These are phyloP conservation scores for Alloascoidea hylecoeti DNA, from an alignment of 805 yeast species.

Conservation along the genomic window DNA sequence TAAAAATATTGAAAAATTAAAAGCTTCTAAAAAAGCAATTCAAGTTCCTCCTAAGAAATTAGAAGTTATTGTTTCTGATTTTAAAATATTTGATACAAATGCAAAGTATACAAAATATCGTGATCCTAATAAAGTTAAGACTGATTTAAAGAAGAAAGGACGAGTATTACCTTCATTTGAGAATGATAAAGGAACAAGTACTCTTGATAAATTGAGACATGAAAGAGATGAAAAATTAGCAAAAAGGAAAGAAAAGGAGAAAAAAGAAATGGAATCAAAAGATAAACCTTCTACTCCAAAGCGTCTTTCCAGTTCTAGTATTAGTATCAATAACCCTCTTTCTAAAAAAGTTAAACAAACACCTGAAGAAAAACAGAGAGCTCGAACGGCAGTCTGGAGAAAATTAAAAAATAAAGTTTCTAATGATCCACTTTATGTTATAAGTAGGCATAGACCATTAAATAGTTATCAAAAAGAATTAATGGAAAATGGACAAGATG, in stretches of 20 bases:
- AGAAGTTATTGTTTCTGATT: neutral
- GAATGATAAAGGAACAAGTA: neutral
- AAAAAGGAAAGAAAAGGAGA: slow-evolving; percentile 1
- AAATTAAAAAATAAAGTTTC: no score
- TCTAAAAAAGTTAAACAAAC: neutral
- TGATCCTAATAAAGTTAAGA: neutral
- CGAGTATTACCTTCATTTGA: no score
- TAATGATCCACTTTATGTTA: neutral
- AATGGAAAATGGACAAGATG: slow-evolving; percentile 3
- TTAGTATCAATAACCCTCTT: no score
- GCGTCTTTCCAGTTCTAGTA: no score
- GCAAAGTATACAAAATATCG: neutral
- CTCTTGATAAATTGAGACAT: neutral
- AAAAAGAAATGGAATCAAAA: neutral
- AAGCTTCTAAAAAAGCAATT: neutral
- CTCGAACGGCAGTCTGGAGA: no score
- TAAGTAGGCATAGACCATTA: slow-evolving; percentile 3
- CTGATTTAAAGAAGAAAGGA: neutral
- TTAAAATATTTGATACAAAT: neutral
- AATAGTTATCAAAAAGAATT: no score
- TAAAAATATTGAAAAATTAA: neutral
- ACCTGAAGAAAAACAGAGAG: neutral
- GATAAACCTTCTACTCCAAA: neutral
- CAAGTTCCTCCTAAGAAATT: neutral
- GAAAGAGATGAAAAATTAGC: neutral